A percentile compares a stretch with the other conserved stretches of the same genome.
These are phyloP conservation scores for Penicillium parvum DNA, from an alignment of 495 filamentous ascomycete species.

Conservation along the genomic window DNA sequence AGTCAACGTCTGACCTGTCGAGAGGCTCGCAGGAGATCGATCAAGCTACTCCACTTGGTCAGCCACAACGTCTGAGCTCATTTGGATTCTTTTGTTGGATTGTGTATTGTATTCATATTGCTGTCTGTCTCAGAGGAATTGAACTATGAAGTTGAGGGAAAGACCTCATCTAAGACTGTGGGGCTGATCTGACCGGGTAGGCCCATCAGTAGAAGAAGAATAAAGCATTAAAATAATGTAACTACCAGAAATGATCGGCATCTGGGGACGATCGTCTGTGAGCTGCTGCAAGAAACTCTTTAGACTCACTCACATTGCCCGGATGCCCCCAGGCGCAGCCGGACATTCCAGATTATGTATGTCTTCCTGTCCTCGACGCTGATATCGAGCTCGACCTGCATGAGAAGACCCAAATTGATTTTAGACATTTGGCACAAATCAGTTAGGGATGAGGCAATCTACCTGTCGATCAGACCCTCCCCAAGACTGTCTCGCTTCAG, in stretches of 20 bases:
- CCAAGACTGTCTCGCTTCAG: slow-evolving; percentile 12
- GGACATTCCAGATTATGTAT: slow-evolving; percentile 16
- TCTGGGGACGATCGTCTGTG: background rate
- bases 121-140: background rate
- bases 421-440: slow-evolving; percentile 1
- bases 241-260: slow-evolving; percentile 1
- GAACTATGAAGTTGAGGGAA: background rate
- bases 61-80: slow-evolving; percentile 7
- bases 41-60: slow-evolving; percentile 5
- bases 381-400: slow-evolving; percentile 13
- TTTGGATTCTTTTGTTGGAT: slow-evolving; percentile 1
- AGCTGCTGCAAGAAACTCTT: slow-evolving; percentile 15
- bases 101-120: background rate
- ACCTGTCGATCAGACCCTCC: slow-evolving; percentile 18
- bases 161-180: background rate
- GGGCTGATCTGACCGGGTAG: background rate
- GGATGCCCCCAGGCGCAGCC: slow-evolving; percentile 18
- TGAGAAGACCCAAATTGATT: slow-evolving; percentile 9
- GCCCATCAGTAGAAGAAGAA: slow-evolving; percentile 7
- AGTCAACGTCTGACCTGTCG: slow-evolving; percentile 16
- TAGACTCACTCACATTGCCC: slow-evolving; percentile 26
- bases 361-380: background rate
- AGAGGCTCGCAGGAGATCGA: slow-evolving; percentile 6
- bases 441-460: slow-evolving; percentile 32
- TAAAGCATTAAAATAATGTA: slow-evolving; percentile 15